Conservation (phyloP, 1,284 basidiomycete species). For the Apiotrichum brassicae region DNA sequence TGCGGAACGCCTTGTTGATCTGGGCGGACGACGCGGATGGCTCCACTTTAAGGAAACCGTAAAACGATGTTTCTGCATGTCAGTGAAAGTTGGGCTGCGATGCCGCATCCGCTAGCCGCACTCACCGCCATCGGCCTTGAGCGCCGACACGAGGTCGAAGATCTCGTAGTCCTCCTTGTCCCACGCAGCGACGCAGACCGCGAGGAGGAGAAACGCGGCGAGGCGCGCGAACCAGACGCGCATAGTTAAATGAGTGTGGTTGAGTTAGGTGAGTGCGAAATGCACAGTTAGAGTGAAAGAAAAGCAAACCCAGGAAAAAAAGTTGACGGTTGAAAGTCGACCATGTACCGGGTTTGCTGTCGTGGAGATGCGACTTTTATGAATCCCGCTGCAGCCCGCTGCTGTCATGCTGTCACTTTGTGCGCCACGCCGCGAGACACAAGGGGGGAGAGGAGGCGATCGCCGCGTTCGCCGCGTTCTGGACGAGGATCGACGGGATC, state of each 20-base stretch:
- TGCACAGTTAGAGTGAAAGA: background rate
- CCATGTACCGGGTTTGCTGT: too few relatives aligned
- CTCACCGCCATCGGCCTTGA: constrained; percentile 73
- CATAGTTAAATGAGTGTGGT: background rate
- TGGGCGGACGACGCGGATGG: constrained; percentile 63
- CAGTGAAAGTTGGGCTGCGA: background rate
- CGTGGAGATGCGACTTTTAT: too few relatives aligned
- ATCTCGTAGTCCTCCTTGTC: constrained; percentile 84
- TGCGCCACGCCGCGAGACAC: too few relatives aligned
- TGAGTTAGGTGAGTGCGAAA: background rate
- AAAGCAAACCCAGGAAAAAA: background rate
- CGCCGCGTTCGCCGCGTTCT: too few relatives aligned
- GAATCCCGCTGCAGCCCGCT: too few relatives aligned
- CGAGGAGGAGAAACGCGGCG: constrained; percentile 10
- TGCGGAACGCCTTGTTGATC: constrained; percentile 80
- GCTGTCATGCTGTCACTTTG: too few relatives aligned
- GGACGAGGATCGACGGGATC: too few relatives aligned
- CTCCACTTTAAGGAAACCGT: constrained; percentile 72
- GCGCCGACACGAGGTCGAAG: constrained; percentile 82
- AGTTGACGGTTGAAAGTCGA: background rate
- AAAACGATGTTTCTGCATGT: constrained; percentile 69
- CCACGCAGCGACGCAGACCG: constrained; percentile 21
- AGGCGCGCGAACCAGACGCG: constrained; percentile 1
- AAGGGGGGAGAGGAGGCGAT: too few relatives aligned
- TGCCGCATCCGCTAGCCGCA: background rate